Evolutionary conservation across 2,329 filamentous ascomycete genomes (phyloP).

Genomic region (Penicillium sp.): DNA sequence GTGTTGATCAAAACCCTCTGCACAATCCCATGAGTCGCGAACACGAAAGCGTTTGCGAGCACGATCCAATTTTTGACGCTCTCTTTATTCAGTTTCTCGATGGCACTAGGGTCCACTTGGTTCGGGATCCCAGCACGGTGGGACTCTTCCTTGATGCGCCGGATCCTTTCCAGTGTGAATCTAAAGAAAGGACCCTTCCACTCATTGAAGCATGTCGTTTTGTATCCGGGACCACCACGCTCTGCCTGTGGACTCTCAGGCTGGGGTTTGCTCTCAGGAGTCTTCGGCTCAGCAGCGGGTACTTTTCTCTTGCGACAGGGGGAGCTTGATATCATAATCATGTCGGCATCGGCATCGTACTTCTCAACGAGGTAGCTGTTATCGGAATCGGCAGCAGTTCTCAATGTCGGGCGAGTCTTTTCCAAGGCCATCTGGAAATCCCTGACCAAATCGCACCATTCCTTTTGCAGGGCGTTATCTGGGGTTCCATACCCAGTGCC

Average conservation of each 20-base stretch:
- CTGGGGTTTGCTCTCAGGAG: neutral
- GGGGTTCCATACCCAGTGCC: conserved; percentile 30
- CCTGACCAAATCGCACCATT: conserved; percentile 47
- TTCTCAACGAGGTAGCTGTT: conserved; percentile 25
- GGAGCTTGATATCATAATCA: conserved; percentile 9
- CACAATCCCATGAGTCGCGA: conserved; percentile 30
- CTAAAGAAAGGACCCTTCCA: conserved; percentile 18
- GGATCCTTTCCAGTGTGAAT: conserved; percentile 46
- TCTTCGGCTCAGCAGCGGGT: neutral
- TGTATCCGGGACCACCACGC: conserved; percentile 2
- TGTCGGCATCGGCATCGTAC: conserved; percentile 33
- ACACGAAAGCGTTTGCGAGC: conserved; percentile 49
- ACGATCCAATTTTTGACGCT: conserved; percentile 59
- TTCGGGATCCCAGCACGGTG: conserved; percentile 59
- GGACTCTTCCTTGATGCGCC: conserved; percentile 54
- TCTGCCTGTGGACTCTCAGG: neutral
- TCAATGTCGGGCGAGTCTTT: conserved; percentile 43
- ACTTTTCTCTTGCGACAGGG: conserved; percentile 23
- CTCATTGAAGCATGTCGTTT: conserved; percentile 21
- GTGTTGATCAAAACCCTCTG: conserved; percentile 43
- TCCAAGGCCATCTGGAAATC: conserved; percentile 53
- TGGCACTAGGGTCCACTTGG: conserved; percentile 59
- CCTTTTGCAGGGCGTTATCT: conserved; percentile 42
- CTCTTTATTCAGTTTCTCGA: conserved; percentile 57
- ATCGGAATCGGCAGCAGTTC: conserved; percentile 26